These are phyloP conservation scores for Mycoemilia scoparia DNA, from an alignment of 192 early-diverging fungal genomes.

Conservation along the genomic window DNA sequence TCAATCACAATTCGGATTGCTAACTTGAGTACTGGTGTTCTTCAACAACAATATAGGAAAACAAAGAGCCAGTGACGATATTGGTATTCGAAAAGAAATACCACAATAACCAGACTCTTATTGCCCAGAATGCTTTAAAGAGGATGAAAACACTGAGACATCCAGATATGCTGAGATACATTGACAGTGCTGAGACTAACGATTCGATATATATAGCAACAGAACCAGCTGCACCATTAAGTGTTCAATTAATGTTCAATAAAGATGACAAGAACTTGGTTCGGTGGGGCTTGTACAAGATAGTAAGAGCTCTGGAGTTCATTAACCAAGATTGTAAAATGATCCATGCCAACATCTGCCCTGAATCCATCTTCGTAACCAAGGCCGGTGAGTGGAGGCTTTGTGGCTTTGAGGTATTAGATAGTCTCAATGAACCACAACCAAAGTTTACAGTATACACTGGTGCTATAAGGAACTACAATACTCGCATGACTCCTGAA, in stretches of 20 bases:
- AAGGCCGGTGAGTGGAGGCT: conserved; percentile 91
- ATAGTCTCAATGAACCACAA: conserved; percentile 39
- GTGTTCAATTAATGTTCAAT: no score
- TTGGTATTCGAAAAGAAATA: conserved; percentile 64
- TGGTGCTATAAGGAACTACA: conserved; percentile 14
- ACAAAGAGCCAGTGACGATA: conserved; percentile 47
- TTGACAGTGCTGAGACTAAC: conserved; percentile 61
- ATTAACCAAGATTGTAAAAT: conserved; percentile 68
- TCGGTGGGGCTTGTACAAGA: conserved; percentile 76
- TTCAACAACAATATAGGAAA: conserved; percentile 48
- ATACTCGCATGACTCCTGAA: conserved; percentile 19
- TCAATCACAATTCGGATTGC: not conserved
- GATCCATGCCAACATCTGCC: conserved; percentile 72
- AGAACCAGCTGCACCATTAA: conserved; percentile 60
- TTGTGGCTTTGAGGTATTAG: conserved; percentile 69
- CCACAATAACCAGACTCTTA: conserved; percentile 45
- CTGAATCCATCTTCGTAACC: conserved; percentile 67
- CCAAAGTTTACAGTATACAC: conserved; percentile 11
- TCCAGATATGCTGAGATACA: conserved; percentile 64
- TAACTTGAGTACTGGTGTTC: conserved; percentile 16
- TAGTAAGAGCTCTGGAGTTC: conserved; percentile 72
- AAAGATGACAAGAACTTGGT: conserved; percentile 44
- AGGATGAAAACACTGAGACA: conserved; percentile 77
- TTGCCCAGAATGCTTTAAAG: conserved; percentile 80
- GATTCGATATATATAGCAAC: conserved; percentile 74